Evolutionary conservation across 345 rosid genomes (phyloP).

Genomic region (Eucalyptus globulus): DNA sequence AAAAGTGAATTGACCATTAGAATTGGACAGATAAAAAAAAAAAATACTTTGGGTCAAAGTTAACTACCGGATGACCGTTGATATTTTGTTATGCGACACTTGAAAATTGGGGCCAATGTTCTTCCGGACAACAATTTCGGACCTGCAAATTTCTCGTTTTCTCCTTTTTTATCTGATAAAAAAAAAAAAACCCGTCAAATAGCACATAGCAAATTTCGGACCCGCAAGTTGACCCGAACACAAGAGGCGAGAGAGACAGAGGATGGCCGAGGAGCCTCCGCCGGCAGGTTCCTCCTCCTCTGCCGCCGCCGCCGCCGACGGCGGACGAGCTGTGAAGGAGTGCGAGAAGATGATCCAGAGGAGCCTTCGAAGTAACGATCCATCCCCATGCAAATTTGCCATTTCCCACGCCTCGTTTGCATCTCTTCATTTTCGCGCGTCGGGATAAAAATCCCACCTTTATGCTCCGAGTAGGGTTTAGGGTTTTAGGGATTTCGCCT

Average conservation of each 20-base stretch:
- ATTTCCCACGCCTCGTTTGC: background rate
- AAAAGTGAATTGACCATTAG: no score
- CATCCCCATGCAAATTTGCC: background rate
- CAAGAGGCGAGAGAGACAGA: background rate
- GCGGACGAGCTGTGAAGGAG: slow-evolving; percentile 15
- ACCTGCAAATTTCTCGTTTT: background rate
- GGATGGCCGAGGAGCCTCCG: slow-evolving; percentile 11
- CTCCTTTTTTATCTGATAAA: background rate
- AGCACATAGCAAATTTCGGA: background rate
- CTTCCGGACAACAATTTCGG: background rate
- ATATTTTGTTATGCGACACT: background rate
- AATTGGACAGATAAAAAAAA: no score
- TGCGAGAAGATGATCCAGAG: slow-evolving; percentile 32
- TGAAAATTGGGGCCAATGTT: background rate
- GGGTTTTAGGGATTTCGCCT: slow-evolving; percentile 1
- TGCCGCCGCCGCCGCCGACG: background rate
- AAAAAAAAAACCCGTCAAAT: background rate
- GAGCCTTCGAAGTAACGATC: slow-evolving; percentile 38
- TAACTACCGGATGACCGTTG: background rate
- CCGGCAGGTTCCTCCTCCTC: background rate
- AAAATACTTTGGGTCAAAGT: background rate
- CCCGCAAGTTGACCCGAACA: background rate
- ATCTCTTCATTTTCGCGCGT: background rate
- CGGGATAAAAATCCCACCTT: background rate
- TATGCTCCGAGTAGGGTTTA: background rate